Conservation (phyloP, 768 basidiomycete genomes). For the Tricholoma furcatifolium region DNA sequence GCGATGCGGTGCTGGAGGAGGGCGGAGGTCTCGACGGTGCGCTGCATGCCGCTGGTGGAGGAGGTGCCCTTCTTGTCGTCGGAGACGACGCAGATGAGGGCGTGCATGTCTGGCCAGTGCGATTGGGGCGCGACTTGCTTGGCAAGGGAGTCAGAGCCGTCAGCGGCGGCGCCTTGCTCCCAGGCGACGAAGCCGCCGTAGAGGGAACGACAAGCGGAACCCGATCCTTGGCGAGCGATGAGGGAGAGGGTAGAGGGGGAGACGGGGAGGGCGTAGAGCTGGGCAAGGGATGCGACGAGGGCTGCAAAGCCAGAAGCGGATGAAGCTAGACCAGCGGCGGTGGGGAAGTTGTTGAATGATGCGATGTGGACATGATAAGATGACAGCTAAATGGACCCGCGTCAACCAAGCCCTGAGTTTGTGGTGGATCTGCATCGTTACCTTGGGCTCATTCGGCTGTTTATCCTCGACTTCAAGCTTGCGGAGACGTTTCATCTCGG, state of each 20-base stretch:
- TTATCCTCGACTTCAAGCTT: constrained; percentile 70
- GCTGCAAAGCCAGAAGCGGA: constrained; percentile 98
- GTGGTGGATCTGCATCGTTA: constrained; percentile 25
- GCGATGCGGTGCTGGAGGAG: constrained; percentile 89
- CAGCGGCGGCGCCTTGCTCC: constrained; percentile 66
- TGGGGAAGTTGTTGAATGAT: constrained; percentile 99
- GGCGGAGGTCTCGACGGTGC: constrained; percentile 88
- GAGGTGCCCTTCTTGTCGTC: constrained; percentile 97
- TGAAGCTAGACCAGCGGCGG: constrained; percentile 95
- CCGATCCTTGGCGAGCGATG: constrained; percentile 96
- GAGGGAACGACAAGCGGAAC: constrained; percentile 96
- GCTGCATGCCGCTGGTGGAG: constrained; percentile 96
- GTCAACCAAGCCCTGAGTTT: constrained; percentile 4
- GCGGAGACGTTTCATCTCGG: constrained; percentile 80
- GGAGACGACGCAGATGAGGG: constrained; percentile 94
- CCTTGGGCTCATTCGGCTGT: constrained; percentile 64
- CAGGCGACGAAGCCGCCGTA: constrained; percentile 98
- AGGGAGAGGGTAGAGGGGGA: constrained; percentile 82
- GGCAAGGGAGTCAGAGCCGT: constrained; percentile 87
- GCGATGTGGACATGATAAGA: constrained; percentile 78
- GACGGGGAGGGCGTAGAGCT: constrained; percentile 80
- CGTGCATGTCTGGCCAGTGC: constrained; percentile 96
- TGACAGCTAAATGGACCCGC: constrained; percentile 51
- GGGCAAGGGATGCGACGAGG: constrained; percentile 83
- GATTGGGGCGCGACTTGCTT: constrained; percentile 78